A percentile compares a stretch with the other conserved stretches of the same genome.
phyloP scores from a whole-genome alignment of 208 protist species.

The Endotrypanum monterogeii region DNA sequence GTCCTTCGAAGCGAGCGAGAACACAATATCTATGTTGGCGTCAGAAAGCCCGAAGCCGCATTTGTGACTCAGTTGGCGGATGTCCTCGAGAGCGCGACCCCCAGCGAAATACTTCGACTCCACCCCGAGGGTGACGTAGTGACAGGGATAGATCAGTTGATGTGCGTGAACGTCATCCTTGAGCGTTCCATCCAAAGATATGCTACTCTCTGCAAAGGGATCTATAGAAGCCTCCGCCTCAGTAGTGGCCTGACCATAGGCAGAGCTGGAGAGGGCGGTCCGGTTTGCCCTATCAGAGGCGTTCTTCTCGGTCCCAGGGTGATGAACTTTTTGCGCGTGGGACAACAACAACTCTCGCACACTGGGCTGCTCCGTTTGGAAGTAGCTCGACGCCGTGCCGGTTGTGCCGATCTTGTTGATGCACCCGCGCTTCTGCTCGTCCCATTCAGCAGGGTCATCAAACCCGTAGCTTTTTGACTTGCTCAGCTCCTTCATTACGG shows the following conservation, averaged over 20 bases:
- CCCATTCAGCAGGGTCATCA: constrained; percentile 61
- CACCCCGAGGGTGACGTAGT: constrained; percentile 81
- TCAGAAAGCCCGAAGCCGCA: constrained; percentile 71
- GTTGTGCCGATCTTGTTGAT: constrained; percentile 25
- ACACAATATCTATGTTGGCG: constrained; percentile 72
- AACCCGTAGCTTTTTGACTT: constrained; percentile 61
- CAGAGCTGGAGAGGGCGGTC: constrained; percentile 5
- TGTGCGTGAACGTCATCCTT: constrained; percentile 67
- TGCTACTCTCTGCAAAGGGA: not conserved
- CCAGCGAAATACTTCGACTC: constrained; percentile 85
- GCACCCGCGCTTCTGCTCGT: constrained; percentile 30
- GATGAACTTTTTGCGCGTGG: constrained; percentile 38
- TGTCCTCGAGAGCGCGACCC: constrained; percentile 60
- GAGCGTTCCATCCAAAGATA: constrained; percentile 20
- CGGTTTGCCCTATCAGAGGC: not conserved
- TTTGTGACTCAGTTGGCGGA: constrained; percentile 67
- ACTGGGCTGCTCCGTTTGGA: constrained; percentile 40
- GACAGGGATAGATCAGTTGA: constrained; percentile 83
- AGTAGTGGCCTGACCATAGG: not conserved
- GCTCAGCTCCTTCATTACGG: constrained; percentile 49
- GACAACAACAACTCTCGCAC: constrained; percentile 60
- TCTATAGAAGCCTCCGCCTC: not conserved
- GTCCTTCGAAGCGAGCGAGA: constrained; percentile 44
- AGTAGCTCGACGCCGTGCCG: constrained; percentile 29
- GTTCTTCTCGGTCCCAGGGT: not conserved